phyloP scores from a whole-genome alignment of 225 moss, liverwort and hornwort species.

The Anthoceros angustus region DNA sequence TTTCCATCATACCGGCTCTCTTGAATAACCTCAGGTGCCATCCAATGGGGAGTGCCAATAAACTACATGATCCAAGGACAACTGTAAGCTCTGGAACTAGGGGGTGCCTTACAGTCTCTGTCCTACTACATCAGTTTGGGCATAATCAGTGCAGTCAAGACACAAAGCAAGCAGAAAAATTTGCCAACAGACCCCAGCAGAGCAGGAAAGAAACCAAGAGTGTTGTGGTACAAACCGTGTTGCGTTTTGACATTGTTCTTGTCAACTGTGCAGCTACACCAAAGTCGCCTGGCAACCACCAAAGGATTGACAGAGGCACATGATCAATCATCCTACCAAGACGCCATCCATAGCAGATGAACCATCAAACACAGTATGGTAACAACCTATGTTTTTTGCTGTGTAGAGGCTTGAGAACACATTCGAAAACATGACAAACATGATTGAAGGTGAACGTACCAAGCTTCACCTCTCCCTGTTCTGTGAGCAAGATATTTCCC shows the following conservation, averaged over 20 bases:
- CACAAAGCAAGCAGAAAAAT: too few species aligned
- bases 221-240: constrained; percentile 31
- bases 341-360: too few species aligned
- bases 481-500: constrained; percentile 81
- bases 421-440: background rate
- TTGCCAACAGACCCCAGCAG: background rate
- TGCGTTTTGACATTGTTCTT: constrained; percentile 95
- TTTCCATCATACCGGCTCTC: constrained; percentile 98
- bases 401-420: background rate
- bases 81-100: background rate
- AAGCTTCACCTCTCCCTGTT: constrained; percentile 98
- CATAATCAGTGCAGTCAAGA: background rate
- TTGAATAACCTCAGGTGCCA: constrained; percentile 98
- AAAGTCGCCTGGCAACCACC: constrained; percentile 49
- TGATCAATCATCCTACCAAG: background rate
- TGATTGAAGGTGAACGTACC: constrained; percentile 19
- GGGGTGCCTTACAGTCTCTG: background rate
- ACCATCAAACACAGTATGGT: too few species aligned
- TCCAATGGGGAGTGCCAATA: constrained; percentile 99
- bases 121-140: background rate
- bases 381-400: too few species aligned
- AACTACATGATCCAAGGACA: constrained; percentile 21
- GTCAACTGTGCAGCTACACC: constrained; percentile 98
- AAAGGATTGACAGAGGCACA: too few species aligned
- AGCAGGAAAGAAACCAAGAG: background rate